Evolutionary conservation across 306 rosid genomes (phyloP).

Genomic region (Herpetospermum pedunculosum): DNA sequence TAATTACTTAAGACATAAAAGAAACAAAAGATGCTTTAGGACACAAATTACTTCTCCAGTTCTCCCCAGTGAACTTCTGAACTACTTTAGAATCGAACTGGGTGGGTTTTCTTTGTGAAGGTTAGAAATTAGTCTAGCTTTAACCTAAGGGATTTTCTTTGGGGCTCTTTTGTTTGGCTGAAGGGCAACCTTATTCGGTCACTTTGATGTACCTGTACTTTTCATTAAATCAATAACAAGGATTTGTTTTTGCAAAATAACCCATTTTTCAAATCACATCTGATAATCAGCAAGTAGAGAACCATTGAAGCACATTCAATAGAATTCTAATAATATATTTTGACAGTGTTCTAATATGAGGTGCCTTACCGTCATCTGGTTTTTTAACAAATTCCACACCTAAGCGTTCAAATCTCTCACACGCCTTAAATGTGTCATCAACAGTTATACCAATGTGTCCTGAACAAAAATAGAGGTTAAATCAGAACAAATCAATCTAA

Average conservation of each 20-base stretch:
- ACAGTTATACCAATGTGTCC: conserved; percentile 95
- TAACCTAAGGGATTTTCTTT: neutral
- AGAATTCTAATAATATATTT: neutral
- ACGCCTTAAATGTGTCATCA: conserved; percentile 83
- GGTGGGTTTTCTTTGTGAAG: neutral
- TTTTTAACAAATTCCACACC: conserved; percentile 85
- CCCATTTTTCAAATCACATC: neutral
- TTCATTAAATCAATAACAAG: neutral
- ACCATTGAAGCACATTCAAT: neutral
- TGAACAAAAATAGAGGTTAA: conserved; percentile 13
- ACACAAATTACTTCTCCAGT: neutral
- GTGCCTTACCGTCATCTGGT: conserved; percentile 65
- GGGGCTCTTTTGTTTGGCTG: neutral
- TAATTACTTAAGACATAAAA: neutral
- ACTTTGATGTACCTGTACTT: neutral
- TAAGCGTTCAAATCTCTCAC: conserved; percentile 78
- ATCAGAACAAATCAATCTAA: neutral
- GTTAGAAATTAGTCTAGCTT: neutral
- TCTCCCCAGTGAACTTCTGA: neutral
- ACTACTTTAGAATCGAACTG: neutral
- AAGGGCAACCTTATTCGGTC: neutral
- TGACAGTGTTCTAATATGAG: neutral
- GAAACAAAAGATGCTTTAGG: neutral
- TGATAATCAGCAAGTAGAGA: neutral
- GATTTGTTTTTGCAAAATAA: neutral